Evolutionary conservation across 164 flowering plant genomes (phyloP).

Genomic region (Berberis vulgaris): DNA sequence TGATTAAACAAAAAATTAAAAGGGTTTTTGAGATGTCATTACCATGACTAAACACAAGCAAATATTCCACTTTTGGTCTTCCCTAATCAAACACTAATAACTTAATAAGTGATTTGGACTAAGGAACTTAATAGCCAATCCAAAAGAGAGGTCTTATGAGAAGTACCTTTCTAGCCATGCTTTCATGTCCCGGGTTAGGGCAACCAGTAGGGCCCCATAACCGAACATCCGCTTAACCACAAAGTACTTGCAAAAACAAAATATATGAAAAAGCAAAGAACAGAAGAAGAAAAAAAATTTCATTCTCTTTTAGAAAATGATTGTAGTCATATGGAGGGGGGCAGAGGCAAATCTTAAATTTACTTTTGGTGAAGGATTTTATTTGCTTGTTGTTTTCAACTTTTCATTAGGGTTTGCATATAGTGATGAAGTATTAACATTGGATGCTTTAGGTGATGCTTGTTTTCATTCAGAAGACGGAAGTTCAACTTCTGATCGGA

Average conservation of each 20-base stretch:
- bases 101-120: slow-evolving; percentile 11
- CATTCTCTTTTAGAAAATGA: slow-evolving; percentile 39
- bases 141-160: slow-evolving; percentile 15
- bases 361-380: slow-evolving; percentile 13
- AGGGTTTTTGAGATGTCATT: too few species aligned
- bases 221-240: slow-evolving; percentile 42
- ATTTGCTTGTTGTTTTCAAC: slow-evolving; percentile 7
- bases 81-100: slow-evolving; percentile 15
- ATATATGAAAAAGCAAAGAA: not conserved
- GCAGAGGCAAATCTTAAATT: not conserved
- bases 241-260: slow-evolving; percentile 27
- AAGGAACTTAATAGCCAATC: slow-evolving; percentile 29
- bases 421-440: not conserved
- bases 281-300: not conserved
- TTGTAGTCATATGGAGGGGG: slow-evolving; percentile 39
- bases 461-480: too few species aligned
- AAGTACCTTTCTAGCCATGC: slow-evolving; percentile 55
- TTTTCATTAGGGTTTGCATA: slow-evolving; percentile 15
- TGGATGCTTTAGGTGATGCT: not conserved
- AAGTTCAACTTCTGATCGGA: too few species aligned
- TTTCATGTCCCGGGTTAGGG: slow-evolving; percentile 49
- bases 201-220: slow-evolving; percentile 28
- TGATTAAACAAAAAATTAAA: too few species aligned
- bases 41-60: slow-evolving; percentile 7
- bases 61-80: slow-evolving; percentile 17